Conservation (phyloP, 2,329 filamentous ascomycete genomes). For the Karstenula rhodostoma region DNA sequence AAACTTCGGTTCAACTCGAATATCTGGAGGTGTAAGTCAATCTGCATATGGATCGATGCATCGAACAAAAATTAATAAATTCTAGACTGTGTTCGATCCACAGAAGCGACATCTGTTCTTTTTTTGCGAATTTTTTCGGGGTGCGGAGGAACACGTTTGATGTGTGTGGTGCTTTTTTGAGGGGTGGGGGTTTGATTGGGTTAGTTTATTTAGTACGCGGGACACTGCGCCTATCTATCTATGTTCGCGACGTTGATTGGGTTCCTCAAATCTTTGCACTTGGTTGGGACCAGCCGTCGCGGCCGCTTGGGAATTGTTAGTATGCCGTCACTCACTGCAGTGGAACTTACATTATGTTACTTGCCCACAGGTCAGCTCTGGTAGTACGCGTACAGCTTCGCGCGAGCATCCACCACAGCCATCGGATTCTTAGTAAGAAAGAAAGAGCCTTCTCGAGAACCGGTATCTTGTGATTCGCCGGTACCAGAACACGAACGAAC, state of each 20-base stretch:
- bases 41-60: too few relatives aligned
- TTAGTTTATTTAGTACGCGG: too few relatives aligned
- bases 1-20: background rate
- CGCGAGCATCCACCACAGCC: constrained; percentile 18
- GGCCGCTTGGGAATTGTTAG: background rate
- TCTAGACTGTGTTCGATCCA: background rate
- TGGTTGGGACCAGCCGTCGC: background rate
- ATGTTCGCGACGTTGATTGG: background rate
- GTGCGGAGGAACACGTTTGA: too few relatives aligned
- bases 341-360: too few relatives aligned
- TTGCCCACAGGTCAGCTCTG: constrained; percentile 63
- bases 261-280: background rate
- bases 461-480: constrained; percentile 60
- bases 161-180: too few relatives aligned
- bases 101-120: constrained; percentile 2
- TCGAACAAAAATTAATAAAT: too few relatives aligned
- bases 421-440: constrained; percentile 51
- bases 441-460: constrained; percentile 55
- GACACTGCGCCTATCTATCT: too few relatives aligned
- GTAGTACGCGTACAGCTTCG: constrained; percentile 57
- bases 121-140: background rate
- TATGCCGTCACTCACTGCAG: background rate
- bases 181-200: too few relatives aligned
- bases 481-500: constrained; percentile 62
- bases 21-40: background rate